phyloP scores from a whole-genome alignment of 208 protist genomes.

The Trypanosoma cruzi region DNA sequence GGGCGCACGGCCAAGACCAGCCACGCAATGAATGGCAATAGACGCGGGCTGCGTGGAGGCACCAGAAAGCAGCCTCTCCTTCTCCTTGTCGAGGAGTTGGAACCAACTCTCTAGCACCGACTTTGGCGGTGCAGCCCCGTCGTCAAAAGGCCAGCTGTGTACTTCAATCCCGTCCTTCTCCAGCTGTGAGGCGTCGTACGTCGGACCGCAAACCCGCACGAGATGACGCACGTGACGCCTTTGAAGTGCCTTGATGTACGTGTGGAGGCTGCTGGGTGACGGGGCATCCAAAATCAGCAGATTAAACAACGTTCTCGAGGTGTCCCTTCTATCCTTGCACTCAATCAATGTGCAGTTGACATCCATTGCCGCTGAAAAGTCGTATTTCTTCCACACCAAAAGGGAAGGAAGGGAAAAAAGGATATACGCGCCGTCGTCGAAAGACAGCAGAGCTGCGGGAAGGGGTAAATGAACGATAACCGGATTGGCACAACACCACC shows the following conservation, averaged over 20 bases:
- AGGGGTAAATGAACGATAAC: no score
- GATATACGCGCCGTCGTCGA: no score
- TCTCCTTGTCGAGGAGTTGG: conserved; percentile 72
- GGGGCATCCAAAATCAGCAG: conserved; percentile 91
- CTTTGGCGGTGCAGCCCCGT: conserved; percentile 87
- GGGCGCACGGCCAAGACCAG: conserved; percentile 91
- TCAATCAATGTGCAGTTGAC: conserved; percentile 86
- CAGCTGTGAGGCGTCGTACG: conserved; percentile 72
- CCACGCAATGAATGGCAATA: conserved; percentile 93
- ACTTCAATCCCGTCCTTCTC: conserved; percentile 72
- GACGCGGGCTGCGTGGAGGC: conserved; percentile 30
- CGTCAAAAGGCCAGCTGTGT: conserved; percentile 91
- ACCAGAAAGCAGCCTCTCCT: conserved; percentile 23
- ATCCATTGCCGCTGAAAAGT: conserved; percentile 50
- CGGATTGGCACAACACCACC: no score
- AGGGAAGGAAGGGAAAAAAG: no score
- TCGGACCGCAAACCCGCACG: conserved; percentile 87
- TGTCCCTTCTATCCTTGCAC: conserved; percentile 57
- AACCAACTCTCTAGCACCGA: conserved; percentile 84
- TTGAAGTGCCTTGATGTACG: conserved; percentile 91
- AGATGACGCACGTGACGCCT: conserved; percentile 75
- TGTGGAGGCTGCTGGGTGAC: conserved; percentile 80
- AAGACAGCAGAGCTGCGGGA: no score
- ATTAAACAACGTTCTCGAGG: conserved; percentile 49
- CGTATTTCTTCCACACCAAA: background rate